Evolutionary conservation across 169 alveolate species (phyloP).

Genomic region (Plasmodium inui): DNA sequence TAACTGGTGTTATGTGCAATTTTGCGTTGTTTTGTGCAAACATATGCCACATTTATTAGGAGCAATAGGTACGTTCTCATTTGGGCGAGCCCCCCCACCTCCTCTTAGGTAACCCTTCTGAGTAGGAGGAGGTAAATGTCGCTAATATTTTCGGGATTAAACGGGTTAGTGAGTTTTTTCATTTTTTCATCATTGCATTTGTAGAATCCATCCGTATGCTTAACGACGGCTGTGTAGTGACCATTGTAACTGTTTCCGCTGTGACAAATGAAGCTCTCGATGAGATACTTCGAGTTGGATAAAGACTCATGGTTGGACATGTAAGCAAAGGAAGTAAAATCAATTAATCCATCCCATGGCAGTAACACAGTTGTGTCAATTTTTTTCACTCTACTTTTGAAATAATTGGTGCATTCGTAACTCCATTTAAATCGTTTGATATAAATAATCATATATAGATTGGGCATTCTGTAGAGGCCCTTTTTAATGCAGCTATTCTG

Average conservation of each 20-base stretch:
- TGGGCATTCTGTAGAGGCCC: constrained; percentile 75
- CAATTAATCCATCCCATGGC: constrained; percentile 65
- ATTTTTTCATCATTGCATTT: constrained; percentile 73
- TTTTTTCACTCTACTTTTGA: constrained; percentile 61
- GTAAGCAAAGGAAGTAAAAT: constrained; percentile 36
- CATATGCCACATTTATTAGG: not conserved
- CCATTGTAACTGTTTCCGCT: constrained; percentile 72
- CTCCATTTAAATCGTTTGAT: constrained; percentile 74
- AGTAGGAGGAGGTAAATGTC: constrained; percentile 55
- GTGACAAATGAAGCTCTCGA: constrained; percentile 72
- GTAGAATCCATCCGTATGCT: constrained; percentile 63
- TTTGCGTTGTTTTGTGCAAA: not conserved
- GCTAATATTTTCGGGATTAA: constrained; percentile 45
- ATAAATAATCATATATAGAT: constrained; percentile 68
- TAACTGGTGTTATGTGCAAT: not conserved
- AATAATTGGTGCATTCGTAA: constrained; percentile 43
- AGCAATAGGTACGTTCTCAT: not conserved
- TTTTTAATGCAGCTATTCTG: constrained; percentile 42
- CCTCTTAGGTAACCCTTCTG: constrained; percentile 25
- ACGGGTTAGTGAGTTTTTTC: constrained; percentile 41
- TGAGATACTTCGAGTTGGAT: constrained; percentile 47
- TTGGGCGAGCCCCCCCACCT: not conserved
- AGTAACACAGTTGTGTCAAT: constrained; percentile 54
- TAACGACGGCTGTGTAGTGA: constrained; percentile 67
- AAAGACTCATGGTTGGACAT: constrained; percentile 64